Evolutionary conservation across 148 eudicot genomes (phyloP), one percentile per base, ranked within the genome.

Genomic region (Chenopodium quinoa): DNA sequence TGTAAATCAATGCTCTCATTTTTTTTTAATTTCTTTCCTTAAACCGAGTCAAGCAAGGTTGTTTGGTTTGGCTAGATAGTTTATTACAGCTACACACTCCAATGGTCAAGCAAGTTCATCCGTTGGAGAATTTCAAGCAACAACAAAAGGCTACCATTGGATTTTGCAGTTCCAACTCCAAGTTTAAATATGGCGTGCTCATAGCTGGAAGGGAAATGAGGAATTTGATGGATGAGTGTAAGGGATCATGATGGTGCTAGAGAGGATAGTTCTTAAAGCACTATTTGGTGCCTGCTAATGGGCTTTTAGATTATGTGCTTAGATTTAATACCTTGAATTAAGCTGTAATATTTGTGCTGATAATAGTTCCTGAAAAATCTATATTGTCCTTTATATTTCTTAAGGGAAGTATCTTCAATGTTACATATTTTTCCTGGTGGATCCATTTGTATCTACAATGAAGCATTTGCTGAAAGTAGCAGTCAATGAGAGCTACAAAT

Each of bases 361-460:
- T 27, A 2, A 37, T 80, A 13, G 68, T 23, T 56, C 25, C 13
- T 56, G 37, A 44, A 29, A 64, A 22, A 79, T 79, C 82, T 66
- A 4, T 56, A 9, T 54, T 80, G 25, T 67, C 66, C 74, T 22
- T 50, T 22, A 6, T 6, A 9, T 48, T 34, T n/a, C 63, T 27
- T 50, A 29, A 75, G 63, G 37, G 2, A 7, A 62, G 13, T 62
- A 20, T 62, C 66, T 62, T 62, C 66, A 62, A 20, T 13, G 5
- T 14, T 14, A 20, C 7, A 62, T 62, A 20, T 62, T 62, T n/a
- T n/a, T 29, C 23, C 34, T 27, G 34, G 16, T 67, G 71, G 40
- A 27, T 62, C 37, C 37, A 27, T 69, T 16, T 71, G 46, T 37
- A 37, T 71, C 73, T 40, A 71, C 44, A 19, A 9, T 71, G 52